Percentiles rank a stretch among this genome's conserved stretches.
Evolutionary conservation across 257 asterid species (phyloP).

Genomic region (Apocynum venetum): DNA sequence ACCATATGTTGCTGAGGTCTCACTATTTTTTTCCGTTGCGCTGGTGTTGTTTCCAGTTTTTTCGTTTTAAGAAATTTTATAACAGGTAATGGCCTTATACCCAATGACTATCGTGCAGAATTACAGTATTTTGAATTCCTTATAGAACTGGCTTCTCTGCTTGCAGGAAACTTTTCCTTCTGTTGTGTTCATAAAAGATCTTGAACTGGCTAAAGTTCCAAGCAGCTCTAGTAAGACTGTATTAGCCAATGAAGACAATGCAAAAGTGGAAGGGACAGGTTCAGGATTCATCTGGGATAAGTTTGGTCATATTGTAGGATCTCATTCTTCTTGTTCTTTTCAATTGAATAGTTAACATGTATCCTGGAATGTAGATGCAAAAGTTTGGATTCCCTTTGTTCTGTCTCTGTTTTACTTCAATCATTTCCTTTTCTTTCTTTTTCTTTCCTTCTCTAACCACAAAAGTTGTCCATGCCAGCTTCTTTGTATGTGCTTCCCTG

Average conservation of each 20-base stretch:
- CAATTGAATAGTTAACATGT: not conserved
- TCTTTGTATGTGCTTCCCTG: not conserved
- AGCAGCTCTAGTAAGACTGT: constrained; percentile 28
- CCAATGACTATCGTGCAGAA: not conserved
- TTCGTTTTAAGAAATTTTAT: not conserved
- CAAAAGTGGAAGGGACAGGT: constrained; percentile 83
- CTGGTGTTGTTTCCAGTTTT: no score
- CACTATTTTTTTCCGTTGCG: not conserved
- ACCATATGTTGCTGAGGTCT: not conserved
- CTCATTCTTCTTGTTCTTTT: constrained; percentile 9
- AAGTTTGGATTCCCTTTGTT: not conserved
- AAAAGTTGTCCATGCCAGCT: not conserved
- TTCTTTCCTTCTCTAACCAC: not conserved
- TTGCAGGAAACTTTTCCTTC: constrained; percentile 67
- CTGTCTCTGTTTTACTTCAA: not conserved
- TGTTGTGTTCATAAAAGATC: constrained; percentile 69
- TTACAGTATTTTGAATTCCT: not conserved
- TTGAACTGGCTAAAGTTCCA: constrained; percentile 49
- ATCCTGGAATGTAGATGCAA: not conserved
- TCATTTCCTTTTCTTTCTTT: not conserved
- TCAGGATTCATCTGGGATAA: constrained; percentile 94
- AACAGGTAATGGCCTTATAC: not conserved
- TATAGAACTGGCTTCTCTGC: constrained; percentile 10
- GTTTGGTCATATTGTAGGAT: constrained; percentile 84
- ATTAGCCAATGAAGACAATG: constrained; percentile 42